Base-by-base conservation (phyloP, 345 rosid species). In the Populus ilicifolia region DNA sequence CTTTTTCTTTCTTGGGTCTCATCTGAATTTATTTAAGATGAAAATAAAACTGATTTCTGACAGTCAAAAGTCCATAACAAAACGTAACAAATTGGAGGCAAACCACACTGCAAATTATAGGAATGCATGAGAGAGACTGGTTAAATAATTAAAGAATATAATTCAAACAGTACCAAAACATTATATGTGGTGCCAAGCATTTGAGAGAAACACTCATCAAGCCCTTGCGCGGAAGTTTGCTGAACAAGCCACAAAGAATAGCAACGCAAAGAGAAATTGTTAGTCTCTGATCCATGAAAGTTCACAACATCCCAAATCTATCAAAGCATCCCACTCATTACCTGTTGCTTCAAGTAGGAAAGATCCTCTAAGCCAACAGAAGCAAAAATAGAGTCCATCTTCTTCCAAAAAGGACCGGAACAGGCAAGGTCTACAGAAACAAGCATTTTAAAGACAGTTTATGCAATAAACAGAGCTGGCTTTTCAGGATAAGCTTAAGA, bases 321-420 rank as follows among this genome's bases (percentile, higher is more conserved):
- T 77, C 39, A 4, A 43, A 52, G 74, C 38, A 71, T 71, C 73
- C 75, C 25, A 70, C 65, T 68, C 29, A 52, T 73, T 83, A 93
- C 99, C 97, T 96, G 97, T 79, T 92, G 91, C 83, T 90, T 92
- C 80, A 91, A 78, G 87, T 78, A 88, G 44, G 90, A 90, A 70
- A 83, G 59, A 80, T 93, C 94, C 75, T 92, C 98, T 44, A 85
- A 77, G 84, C 79, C 82, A 48, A 89, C 85, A 74, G 91, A 84
- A 80, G 85, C 83, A 84, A 96, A 96, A 44, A 86, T 74, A 81
- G 84, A 84, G 80, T 90, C 92, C 95, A 96, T 86, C 86, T 90
- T 91, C 90, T 91, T 89, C 98, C 99, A 93, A 83, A 92, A 90
- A 71, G 85, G 83, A 78, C 93, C 89, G 81, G 89, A 85, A 80